A percentile compares a stretch with the other conserved stretches of the same genome.
phyloP scores from a whole-genome alignment of 192 early-diverging fungal species.

The Rhizophlyctis rosea region DNA sequence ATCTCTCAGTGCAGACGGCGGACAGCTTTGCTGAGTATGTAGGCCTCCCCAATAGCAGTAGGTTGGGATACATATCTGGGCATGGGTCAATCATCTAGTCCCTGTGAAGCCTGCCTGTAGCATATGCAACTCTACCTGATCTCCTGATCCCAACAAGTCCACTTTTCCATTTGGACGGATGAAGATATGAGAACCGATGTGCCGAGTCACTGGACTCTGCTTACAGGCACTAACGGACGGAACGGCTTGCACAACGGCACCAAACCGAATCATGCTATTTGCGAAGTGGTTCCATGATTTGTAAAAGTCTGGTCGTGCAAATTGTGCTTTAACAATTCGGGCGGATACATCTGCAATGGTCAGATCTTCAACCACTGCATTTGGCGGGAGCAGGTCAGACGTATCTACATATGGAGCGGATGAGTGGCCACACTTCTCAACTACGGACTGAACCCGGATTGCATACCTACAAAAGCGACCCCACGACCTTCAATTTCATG shows the following conservation, averaged over 20 bases:
- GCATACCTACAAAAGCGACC: background rate
- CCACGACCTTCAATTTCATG: background rate
- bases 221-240: too few species aligned
- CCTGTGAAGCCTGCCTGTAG: background rate
- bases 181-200: background rate
- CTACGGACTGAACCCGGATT: too few species aligned
- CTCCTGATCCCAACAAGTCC: background rate
- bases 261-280: background rate
- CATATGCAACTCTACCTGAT: background rate
- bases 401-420: too few species aligned
- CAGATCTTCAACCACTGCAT: too few species aligned
- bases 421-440: too few species aligned
- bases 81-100: background rate
- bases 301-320: background rate
- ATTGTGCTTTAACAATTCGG: too few species aligned
- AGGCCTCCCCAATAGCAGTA: background rate
- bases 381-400: background rate
- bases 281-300: background rate
- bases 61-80: background rate
- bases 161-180: background rate
- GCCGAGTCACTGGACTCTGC: too few species aligned
- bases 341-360: too few species aligned
- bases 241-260: background rate
- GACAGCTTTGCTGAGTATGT: background rate
- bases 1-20: background rate